Base-by-base conservation (phyloP, 148 eudicot species). In the Vaccinium corymbosum region DNA sequence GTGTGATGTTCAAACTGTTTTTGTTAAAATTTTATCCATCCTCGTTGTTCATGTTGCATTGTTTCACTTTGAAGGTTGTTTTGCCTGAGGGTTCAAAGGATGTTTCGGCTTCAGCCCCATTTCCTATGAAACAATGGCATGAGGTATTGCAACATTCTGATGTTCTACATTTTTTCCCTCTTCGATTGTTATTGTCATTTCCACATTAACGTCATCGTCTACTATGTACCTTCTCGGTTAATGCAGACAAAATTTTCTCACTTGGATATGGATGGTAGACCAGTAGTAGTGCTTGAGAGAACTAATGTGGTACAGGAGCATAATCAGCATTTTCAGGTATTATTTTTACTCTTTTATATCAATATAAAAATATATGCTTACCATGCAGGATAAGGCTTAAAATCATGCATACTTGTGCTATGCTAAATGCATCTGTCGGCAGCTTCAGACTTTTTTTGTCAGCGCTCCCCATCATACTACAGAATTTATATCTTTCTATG, bases 1-100 rank as follows among this genome's bases (percentile, higher is more conserved):
- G 25, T 35, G 16, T 79, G 55, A 71, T 53, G 15, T 62, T 25
- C n/a, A 46, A 15, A 14, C 20, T 14, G 68, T 53, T 53, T 81
- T 57, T 53, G 64, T 76, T 78, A 1, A 46, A 8, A 17, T 9
- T 61, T 68, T 77, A n/a, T 19, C 49, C 81, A 29, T 49, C 22
- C 16, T 42, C 25, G 53, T 53, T 57, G 32, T 56, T 87, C 29
- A 61, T n/a, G 8, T 78, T 14, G 32, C 52, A 48, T 79, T 90
- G 76, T 90, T 83, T 85, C 74, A 55, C 51, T 48, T 80, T 89
- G 85, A 91, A 97, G 99, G 91, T 95, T 88, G 95, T 97, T 92
- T 83, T 97, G 85, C 99, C 99, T 0, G 99, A 97, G 89, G 99
- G 99, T 17, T 97, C 99, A 70, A 88, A 84, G 64, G 95, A 92